Evolutionary conservation across 768 basidiomycete species (phyloP).

Genomic region (Guyanaporus albipodus): DNA sequence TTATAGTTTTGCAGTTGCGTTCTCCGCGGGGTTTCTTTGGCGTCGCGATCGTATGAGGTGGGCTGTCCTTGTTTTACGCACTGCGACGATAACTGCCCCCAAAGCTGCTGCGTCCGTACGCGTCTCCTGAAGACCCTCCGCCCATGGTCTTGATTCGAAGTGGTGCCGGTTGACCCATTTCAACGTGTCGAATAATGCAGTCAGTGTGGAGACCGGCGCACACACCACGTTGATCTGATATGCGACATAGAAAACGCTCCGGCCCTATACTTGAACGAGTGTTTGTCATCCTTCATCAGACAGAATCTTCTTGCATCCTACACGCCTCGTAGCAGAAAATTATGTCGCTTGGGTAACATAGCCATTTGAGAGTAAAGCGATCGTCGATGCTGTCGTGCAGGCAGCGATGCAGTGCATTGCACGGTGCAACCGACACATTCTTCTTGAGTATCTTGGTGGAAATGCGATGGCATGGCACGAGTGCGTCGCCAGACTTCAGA

Average conservation of each 20-base stretch:
- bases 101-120: constrained; percentile 82
- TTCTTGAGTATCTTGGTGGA: constrained; percentile 73
- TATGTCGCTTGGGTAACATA: constrained; percentile 73
- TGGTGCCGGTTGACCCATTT: constrained; percentile 61
- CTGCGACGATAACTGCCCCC: constrained; percentile 76
- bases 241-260: constrained; percentile 69
- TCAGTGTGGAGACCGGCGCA: no score
- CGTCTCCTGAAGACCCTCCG: not conserved
- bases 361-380: constrained; percentile 55
- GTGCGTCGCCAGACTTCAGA: constrained; percentile 40
- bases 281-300: constrained; percentile 1
- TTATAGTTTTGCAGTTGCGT: constrained; percentile 79
- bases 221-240: no score
- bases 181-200: constrained; percentile 81
- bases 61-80: constrained; percentile 25
- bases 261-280: constrained; percentile 87
- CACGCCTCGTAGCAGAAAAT: constrained; percentile 79
- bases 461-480: constrained; percentile 79
- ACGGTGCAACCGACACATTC: constrained; percentile 85
- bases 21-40: no score
- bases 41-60: no score
- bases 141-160: not conserved
- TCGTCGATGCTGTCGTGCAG: constrained; percentile 64
- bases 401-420: constrained; percentile 76
- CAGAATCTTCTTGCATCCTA: constrained; percentile 16